phyloP scores from a whole-genome alignment of 805 yeast genomes.

The Wickerhamiella lipophila region DNA sequence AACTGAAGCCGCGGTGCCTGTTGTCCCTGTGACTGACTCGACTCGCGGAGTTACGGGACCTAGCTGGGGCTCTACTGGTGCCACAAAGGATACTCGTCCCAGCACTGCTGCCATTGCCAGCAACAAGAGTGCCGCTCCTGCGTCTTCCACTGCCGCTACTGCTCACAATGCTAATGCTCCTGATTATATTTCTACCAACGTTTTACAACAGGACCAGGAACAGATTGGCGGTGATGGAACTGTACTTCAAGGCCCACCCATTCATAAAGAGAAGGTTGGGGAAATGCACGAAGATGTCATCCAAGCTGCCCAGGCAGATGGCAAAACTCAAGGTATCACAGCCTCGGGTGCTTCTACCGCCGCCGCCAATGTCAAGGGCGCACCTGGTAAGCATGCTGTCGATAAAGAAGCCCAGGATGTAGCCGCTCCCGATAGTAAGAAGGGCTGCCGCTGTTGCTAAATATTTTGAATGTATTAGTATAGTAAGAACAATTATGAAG shows the following conservation, averaged over 20 bases:
- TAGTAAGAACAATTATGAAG: conserved; percentile 4
- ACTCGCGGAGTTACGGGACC: neutral
- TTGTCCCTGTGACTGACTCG: neutral
- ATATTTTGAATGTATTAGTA: conserved; percentile 5
- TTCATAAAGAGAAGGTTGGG: conserved; percentile 3
- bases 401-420: neutral
- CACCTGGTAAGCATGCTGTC: neutral
- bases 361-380: neutral
- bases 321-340: conserved; percentile 7
- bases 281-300: conserved; percentile 7
- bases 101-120: neutral
- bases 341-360: neutral
- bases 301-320: conserved; percentile 3
- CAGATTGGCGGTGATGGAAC: conserved; percentile 5
- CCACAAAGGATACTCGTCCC: conserved; percentile 6
- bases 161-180: neutral
- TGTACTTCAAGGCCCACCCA: conserved; percentile 5
- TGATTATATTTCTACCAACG: conserved; percentile 6
- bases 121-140: neutral
- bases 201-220: neutral
- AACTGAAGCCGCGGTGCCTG: neutral
- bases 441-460: conserved; percentile 10
- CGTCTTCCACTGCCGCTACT: neutral
- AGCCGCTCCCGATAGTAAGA: conserved; percentile 4
- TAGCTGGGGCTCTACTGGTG: neutral